phyloP scores from a whole-genome alignment of 1,284 basidiomycete species.

The Trametes versicolor region DNA sequence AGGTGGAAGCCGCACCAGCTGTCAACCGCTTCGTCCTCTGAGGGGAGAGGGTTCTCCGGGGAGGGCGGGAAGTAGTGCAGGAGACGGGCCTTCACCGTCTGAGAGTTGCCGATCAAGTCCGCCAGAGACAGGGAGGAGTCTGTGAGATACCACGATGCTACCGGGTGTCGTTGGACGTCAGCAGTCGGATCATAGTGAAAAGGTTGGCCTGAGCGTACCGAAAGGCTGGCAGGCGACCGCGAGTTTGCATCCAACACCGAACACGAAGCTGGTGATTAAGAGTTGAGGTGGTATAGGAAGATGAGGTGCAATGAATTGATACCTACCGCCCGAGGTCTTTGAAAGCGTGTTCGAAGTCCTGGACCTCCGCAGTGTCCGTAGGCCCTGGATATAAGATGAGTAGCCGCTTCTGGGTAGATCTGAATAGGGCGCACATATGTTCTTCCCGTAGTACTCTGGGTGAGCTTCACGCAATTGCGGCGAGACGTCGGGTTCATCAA shows the following conservation, averaged over 20 bases:
- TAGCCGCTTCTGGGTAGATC: not conserved
- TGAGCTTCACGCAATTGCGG: slow-evolving; percentile 61
- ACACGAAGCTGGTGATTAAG: slow-evolving; percentile 71
- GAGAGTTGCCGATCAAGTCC: slow-evolving; percentile 68
- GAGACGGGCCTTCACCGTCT: slow-evolving; percentile 85
- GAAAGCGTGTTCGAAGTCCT: slow-evolving; percentile 87
- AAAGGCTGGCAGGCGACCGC: slow-evolving; percentile 90
- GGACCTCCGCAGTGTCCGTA: slow-evolving; percentile 63
- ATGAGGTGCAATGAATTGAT: not conserved
- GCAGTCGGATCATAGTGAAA: not conserved
- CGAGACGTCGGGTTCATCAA: slow-evolving; percentile 70
- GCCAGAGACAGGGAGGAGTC: slow-evolving; percentile 72
- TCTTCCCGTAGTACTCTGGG: slow-evolving; percentile 83
- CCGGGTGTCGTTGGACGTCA: slow-evolving; percentile 1
- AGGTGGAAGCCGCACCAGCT: slow-evolving; percentile 87
- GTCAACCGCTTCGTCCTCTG: slow-evolving; percentile 73
- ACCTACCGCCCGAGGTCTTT: slow-evolving; percentile 80
- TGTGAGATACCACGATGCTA: slow-evolving; percentile 70
- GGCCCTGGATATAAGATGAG: slow-evolving; percentile 67
- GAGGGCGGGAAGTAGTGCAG: slow-evolving; percentile 90
- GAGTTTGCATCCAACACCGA: slow-evolving; percentile 80
- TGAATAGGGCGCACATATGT: slow-evolving; percentile 67
- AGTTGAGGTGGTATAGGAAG: not conserved
- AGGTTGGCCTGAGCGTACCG: slow-evolving; percentile 54
- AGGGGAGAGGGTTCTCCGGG: slow-evolving; percentile 47